Percentiles rank a stretch among this genome's conserved stretches.
Evolutionary conservation across 2,329 filamentous ascomycete genomes (phyloP).

Genomic region (Diaporthe helianthi): DNA sequence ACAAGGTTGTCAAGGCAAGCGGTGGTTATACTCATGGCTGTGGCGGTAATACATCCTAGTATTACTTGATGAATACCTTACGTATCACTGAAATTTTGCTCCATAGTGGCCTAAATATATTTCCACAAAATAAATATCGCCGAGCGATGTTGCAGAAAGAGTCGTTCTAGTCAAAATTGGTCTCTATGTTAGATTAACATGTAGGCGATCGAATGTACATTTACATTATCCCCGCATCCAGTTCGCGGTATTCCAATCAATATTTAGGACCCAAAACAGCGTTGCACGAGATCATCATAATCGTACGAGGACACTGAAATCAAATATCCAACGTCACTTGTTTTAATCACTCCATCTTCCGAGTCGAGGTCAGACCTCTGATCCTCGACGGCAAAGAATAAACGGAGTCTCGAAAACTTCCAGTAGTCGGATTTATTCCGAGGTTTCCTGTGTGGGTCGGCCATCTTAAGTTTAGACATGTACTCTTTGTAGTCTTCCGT

Average conservation of each 20-base stretch:
- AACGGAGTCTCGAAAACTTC: not conserved
- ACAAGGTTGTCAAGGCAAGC: no score
- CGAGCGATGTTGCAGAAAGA: not conserved
- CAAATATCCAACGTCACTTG: not conserved
- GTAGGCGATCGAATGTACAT: no score
- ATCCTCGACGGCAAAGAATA: not conserved
- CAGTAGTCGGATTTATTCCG: no score
- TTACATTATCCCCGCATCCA: not conserved
- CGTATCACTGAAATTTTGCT: not conserved
- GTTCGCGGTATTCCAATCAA: not conserved
- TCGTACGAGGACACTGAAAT: not conserved
- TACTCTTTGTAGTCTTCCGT: not conserved
- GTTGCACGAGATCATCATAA: fast-evolving
- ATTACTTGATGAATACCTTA: no score
- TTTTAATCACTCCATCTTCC: not conserved
- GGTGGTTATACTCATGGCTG: no score
- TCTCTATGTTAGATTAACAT: no score
- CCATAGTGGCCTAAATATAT: no score
- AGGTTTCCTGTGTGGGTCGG: not conserved
- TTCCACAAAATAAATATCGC: not conserved
- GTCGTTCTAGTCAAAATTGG: not conserved
- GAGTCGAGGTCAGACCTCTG: not conserved
- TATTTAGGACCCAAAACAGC: not conserved
- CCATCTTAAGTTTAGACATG: not conserved
- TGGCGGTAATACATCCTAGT: not conserved